These are phyloP conservation scores for Kazachstania taianensis DNA, from an alignment of 805 yeast genomes.

Conservation along the genomic window DNA sequence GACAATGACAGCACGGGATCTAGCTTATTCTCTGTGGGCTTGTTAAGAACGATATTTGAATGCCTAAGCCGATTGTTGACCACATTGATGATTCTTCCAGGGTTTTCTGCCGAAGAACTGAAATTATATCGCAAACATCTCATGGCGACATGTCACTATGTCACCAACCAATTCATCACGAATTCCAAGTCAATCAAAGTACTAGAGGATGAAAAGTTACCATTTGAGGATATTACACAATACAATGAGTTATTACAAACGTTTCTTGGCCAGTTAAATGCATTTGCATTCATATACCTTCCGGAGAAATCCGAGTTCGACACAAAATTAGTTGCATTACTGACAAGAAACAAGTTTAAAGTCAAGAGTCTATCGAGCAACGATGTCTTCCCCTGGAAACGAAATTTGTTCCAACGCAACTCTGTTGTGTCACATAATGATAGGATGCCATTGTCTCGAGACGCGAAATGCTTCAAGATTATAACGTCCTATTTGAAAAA, in stretches of 20 bases:
- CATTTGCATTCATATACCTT: constrained; percentile 23
- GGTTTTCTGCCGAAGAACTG: constrained; percentile 8
- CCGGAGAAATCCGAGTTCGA: constrained; percentile 23
- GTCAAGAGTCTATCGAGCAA: too few relatives aligned
- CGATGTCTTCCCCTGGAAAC: too few relatives aligned
- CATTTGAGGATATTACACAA: constrained; percentile 6
- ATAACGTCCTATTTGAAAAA: constrained; percentile 25
- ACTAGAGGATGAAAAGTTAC: constrained; percentile 2
- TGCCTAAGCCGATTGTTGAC: constrained; percentile 27
- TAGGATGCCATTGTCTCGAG: background rate
- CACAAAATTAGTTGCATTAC: background rate
- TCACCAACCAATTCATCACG: constrained; percentile 18
- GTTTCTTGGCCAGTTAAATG: constrained; percentile 25
- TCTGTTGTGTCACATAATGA: too few relatives aligned
- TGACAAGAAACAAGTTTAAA: too few relatives aligned
- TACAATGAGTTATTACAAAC: constrained; percentile 21
- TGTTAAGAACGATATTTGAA: constrained; percentile 15
- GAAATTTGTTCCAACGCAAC: too few relatives aligned
- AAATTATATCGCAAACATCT: constrained; percentile 21
- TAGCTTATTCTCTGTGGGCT: constrained; percentile 17
- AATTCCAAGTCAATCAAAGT: constrained; percentile 15
- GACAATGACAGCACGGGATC: constrained; percentile 5
- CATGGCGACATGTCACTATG: constrained; percentile 19
- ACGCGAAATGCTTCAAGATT: constrained; percentile 16
- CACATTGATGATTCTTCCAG: constrained; percentile 12